Evolutionary conservation across 495 filamentous ascomycete genomes (phyloP), one percentile per base, ranked within the genome.

Genomic region (Amorphotheca resinae): DNA sequence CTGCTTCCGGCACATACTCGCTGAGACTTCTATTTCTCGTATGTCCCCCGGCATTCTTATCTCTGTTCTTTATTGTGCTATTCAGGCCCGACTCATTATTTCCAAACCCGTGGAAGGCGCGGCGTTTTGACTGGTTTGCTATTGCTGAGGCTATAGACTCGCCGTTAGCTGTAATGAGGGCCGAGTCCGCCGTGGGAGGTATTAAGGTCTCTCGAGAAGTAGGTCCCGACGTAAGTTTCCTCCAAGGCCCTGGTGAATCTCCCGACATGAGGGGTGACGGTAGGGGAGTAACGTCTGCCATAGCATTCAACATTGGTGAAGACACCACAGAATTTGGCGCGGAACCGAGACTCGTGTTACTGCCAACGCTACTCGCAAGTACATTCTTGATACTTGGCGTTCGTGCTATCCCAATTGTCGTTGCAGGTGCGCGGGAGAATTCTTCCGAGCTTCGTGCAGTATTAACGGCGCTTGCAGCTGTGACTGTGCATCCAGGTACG

Each of bases 281-380:
- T 17, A 98, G 62, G 39, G 91, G 91, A 3, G 91, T 98, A 44
- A 98, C 79, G 54, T 95, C 86, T 30, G 76, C 74, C 75, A 95
- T 79, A 15, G 87, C 84, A 44, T 78, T 76, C 30, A 93, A 70
- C 45, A 80, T 75, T 2, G 87, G 87, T 14, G 79, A 83, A 4
- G 79, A 74, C 15, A 77, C 52, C 2, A 63, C 59, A 9, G 79
- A 80, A 21, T 64, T 69, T 1, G 77, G 77, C 1, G 79, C 41
- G 4, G 53, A 56, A 9, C 46, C 41, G 11, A 52, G 30, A 17
- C 41, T 42, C 11, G 53, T 82, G 17, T 74, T 53, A 4, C 77
- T 80, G 12, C 65, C 69, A 2, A 67, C 58, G 47, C 65, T 70
- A 62, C 46, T 16, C 57, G 59, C 35, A 55, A 67, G 21, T 62